Conservation (phyloP, 1,284 basidiomycete species). For the Takashimella koratensis region DNA sequence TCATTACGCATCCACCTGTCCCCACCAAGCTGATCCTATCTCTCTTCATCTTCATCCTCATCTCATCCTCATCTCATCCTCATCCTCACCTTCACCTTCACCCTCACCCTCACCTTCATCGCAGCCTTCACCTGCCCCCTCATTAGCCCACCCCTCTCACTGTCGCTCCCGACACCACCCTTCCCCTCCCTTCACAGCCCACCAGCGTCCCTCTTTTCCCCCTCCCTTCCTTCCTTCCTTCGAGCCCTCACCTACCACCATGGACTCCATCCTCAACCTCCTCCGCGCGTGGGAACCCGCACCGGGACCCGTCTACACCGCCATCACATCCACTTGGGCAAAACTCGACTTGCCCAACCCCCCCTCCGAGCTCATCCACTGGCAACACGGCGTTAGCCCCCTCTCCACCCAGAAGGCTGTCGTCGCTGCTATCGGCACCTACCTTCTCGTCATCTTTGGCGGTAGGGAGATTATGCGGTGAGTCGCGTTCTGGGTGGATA, state of each 20-base stretch:
- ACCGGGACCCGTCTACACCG: constrained; percentile 39
- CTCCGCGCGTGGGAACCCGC: constrained; percentile 27
- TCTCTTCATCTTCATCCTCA: not conserved
- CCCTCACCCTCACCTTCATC: not conserved
- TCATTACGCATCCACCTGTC: not conserved
- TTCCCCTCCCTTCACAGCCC: not conserved
- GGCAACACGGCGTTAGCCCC: constrained; percentile 57
- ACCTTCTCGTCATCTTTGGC: constrained; percentile 86
- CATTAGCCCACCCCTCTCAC: not conserved
- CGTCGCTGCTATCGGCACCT: constrained; percentile 64
- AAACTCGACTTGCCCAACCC: constrained; percentile 32
- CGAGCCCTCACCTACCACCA: not conserved
- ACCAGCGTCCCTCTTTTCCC: not conserved
- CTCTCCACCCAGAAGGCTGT: constrained; percentile 76
- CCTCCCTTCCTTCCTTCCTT: not conserved
- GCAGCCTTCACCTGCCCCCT: not conserved
- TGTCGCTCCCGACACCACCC: not conserved
- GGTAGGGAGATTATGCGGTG: constrained; percentile 78
- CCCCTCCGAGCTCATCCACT: constrained; percentile 32
- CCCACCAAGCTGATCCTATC: not conserved
- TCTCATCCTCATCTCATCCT: not conserved
- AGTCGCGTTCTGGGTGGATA: constrained; percentile 27
- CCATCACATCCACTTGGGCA: constrained; percentile 32
- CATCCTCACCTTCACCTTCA: not conserved
- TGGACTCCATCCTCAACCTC: constrained; percentile 10